A percentile compares a stretch with the other conserved stretches of the same genome.
Conservation (phyloP, 2,329 filamentous ascomycete species). For the Colletotrichum viniferum region DNA sequence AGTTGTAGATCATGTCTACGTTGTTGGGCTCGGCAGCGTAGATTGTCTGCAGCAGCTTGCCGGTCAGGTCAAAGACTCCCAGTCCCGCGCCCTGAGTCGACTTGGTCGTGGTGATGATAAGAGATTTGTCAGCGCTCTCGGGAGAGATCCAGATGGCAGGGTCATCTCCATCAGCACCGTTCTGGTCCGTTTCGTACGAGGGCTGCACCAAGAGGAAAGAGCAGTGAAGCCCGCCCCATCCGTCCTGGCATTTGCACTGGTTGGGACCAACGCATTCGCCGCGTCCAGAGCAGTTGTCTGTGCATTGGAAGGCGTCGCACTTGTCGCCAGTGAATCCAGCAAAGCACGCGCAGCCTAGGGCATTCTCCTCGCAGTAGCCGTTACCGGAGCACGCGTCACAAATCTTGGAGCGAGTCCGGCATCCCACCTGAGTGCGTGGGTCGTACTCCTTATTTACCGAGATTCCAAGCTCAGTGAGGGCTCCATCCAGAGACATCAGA, state of each 20-base stretch:
- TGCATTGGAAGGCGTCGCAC: constrained; percentile 42
- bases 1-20: constrained; percentile 57
- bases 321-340: constrained; percentile 41
- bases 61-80: constrained; percentile 51
- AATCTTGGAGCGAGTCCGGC: constrained; percentile 30
- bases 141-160: constrained; percentile 55
- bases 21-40: constrained; percentile 55
- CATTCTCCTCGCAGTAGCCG: constrained; percentile 38
- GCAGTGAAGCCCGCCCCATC: constrained; percentile 51
- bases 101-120: constrained; percentile 57
- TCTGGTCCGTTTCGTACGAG: constrained; percentile 46
- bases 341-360: constrained; percentile 44
- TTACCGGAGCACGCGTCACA: constrained; percentile 37
- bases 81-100: constrained; percentile 52
- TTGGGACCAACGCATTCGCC: constrained; percentile 47
- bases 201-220: constrained; percentile 47
- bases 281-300: constrained; percentile 43
- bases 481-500: constrained; percentile 38
- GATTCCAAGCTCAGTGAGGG: constrained; percentile 36
- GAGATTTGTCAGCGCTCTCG: constrained; percentile 42
- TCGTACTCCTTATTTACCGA: constrained; percentile 41
- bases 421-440: constrained; percentile 32
- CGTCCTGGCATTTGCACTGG: constrained; percentile 41
- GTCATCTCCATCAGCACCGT: constrained; percentile 50
- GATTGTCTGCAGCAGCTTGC: constrained; percentile 50